Evolutionary conservation across 1,284 basidiomycete species (phyloP).

Genomic region (Fomitopsis pinicola): DNA sequence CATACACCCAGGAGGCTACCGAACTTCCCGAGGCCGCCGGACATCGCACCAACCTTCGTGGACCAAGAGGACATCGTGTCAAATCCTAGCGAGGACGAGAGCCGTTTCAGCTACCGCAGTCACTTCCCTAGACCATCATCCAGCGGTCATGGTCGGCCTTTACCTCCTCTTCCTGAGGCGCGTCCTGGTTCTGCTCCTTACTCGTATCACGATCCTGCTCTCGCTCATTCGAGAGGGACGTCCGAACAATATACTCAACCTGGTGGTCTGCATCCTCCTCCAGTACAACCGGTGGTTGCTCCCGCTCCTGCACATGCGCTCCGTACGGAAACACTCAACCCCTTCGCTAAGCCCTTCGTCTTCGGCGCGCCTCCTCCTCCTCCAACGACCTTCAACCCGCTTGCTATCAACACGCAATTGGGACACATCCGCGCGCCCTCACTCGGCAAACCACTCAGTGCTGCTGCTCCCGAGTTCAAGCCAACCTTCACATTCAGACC

Average conservation of each 20-base stretch:
- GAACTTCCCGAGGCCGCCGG: conserved; percentile 72
- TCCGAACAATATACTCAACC: conserved; percentile 34
- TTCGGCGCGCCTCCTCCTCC: conserved; percentile 21
- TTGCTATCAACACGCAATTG: conserved; percentile 21
- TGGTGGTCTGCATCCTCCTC: conserved; percentile 19
- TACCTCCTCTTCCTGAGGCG: conserved; percentile 63
- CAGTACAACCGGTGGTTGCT: conserved; percentile 13
- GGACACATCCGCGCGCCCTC: conserved; percentile 58
- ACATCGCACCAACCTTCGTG: conserved; percentile 18
- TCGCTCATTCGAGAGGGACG: conserved; percentile 56
- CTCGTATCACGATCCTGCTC: conserved; percentile 55
- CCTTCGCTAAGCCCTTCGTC: conserved; percentile 75
- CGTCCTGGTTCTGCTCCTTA: conserved; percentile 57
- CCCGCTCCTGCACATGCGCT: background rate
- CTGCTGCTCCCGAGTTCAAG: conserved; percentile 75
- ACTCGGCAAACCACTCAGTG: conserved; percentile 64
- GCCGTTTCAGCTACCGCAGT: conserved; percentile 29
- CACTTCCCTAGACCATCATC: conserved; percentile 20
- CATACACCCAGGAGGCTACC: conserved; percentile 57
- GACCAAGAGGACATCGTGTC: conserved; percentile 69
- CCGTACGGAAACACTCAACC: conserved; percentile 52
- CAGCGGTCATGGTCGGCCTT: conserved; percentile 35
- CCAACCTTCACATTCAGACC: conserved; percentile 73
- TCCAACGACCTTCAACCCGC: conserved; percentile 12
- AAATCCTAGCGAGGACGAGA: conserved; percentile 76